Evolutionary conservation across 331 rosid genomes (phyloP), one percentile per base, ranked within the genome.

Genomic region (Saraca asoca): DNA sequence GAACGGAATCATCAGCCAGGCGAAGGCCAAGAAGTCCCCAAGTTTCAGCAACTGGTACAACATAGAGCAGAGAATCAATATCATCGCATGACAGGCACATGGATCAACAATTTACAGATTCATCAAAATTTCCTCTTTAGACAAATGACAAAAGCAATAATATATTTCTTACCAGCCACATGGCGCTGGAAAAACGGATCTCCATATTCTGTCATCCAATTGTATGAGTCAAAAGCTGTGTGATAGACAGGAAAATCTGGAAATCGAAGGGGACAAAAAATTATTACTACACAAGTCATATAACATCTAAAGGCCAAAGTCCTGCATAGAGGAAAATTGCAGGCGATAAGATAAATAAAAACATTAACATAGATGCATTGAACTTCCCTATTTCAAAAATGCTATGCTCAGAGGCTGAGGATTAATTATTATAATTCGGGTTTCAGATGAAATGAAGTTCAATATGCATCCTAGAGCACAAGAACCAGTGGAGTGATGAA

Each of bases 21-120:
- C 66, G 96, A 55, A 93, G 95, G 5, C 95, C 96, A 37, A 89
- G 75, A 71, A 87, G 96, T 50, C 98, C 98, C 96, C 96, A 93
- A 60, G 85, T 72, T 82, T 85, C 96, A 50, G 90, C 84, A 79
- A 89, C 98, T 93, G 76, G 63, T 38, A 56, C 50, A 79, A 68
- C 38, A 67, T 39, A 52, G 19, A 62, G 58, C 39, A 72, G 57
- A 62, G 62, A 62, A 72, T 35, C 33, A 54, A 64, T 43, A 70
- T 52, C 54, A 15, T 31, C 12, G 49, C 20, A 64, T 16, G 56
- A 31, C 15, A 63, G 29, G n/a, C 62, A 16, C 7, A 62, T 7
- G 51, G 56, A 68, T 49, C 49, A 62, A 20, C 42, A 64, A 18
- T 37, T 61, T 38, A n/a, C 31, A 1, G 31, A 24, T 42, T 69